Evolutionary conservation across 2,329 filamentous ascomycete species (phyloP).

Genomic region (Diplodia scrobiculata): DNA sequence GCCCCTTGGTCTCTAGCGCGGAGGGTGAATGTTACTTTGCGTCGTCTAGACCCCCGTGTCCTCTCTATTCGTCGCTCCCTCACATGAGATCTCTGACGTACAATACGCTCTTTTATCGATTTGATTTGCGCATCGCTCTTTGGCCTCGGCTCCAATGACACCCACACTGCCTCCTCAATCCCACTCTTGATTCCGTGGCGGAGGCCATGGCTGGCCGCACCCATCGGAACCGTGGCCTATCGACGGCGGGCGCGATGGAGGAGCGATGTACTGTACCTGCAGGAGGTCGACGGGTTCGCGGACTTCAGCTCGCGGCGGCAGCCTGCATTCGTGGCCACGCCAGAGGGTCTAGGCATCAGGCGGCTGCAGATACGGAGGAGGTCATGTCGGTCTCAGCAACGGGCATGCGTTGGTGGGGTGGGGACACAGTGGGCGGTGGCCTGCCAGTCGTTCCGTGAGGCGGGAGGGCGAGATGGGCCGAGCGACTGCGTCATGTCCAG

Average conservation of each 20-base stretch:
- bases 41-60: background rate
- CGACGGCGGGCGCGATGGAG: background rate
- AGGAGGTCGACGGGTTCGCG: background rate
- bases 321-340: background rate
- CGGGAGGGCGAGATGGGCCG: constrained; percentile 3
- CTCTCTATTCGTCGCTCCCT: constrained; percentile 6
- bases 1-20: background rate
- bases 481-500: constrained; percentile 16
- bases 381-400: constrained; percentile 21
- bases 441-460: constrained; percentile 24
- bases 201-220: constrained; percentile 2
- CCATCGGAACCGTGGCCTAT: background rate
- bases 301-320: background rate
- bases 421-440: constrained; percentile 4
- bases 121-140: constrained; percentile 15
- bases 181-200: background rate
- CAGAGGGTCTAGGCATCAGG: background rate
- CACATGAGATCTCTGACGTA: constrained; percentile 3
- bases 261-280: constrained; percentile 14
- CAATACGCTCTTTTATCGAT: background rate
- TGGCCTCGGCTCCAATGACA: constrained; percentile 3
- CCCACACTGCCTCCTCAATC: background rate
- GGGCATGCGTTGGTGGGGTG: constrained; percentile 8
- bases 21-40: background rate
- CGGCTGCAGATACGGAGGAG: constrained; percentile 17